These are phyloP conservation scores for Sporisorium exsertum DNA, from an alignment of 1,284 basidiomycete species.

Conservation along the genomic window DNA sequence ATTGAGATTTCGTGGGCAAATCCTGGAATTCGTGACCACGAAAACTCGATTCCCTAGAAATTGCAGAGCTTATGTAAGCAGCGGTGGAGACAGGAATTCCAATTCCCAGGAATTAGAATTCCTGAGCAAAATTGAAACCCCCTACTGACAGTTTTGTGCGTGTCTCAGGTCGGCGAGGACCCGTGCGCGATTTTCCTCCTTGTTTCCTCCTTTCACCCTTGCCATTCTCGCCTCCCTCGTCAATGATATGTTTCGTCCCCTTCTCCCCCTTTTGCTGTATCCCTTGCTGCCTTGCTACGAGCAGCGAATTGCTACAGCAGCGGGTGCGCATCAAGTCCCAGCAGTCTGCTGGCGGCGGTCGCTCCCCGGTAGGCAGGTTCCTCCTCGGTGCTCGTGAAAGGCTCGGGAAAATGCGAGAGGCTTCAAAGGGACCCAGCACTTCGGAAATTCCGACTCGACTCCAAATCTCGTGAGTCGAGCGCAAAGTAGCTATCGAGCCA, in stretches of 20 bases:
- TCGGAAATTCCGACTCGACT: not conserved
- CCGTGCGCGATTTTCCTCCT: not conserved
- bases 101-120: too few relatives aligned
- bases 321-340: not conserved
- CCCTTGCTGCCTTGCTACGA: too few relatives aligned
- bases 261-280: not conserved
- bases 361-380: too few relatives aligned
- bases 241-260: not conserved
- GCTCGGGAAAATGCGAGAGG: not conserved
- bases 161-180: constrained; percentile 1
- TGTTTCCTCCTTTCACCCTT: not conserved
- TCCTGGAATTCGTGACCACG: too few relatives aligned
- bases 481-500: not conserved
- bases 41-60: too few relatives aligned
- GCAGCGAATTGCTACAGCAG: too few relatives aligned
- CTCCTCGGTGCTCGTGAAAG: not conserved
- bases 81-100: too few relatives aligned
- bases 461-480: not conserved
- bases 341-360: not conserved
- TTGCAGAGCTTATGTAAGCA: too few relatives aligned
- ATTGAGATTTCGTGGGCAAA: too few relatives aligned
- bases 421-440: not conserved
- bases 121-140: too few relatives aligned
- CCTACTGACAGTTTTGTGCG: too few relatives aligned
- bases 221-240: not conserved